Conservation (phyloP, 768 basidiomycete genomes). For the Xerocomellus chrysenteron region DNA sequence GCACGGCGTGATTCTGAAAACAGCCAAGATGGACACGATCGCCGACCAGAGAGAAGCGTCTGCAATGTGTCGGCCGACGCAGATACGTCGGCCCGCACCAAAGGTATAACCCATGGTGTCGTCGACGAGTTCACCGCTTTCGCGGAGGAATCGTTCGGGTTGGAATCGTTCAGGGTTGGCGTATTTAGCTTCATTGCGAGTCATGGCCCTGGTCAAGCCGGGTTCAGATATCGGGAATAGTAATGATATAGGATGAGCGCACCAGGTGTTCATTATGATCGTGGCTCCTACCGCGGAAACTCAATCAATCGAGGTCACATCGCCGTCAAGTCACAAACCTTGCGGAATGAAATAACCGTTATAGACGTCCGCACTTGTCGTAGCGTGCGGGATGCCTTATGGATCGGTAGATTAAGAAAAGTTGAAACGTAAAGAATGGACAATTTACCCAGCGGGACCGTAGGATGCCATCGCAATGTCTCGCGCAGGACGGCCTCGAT, state of each 20-base stretch:
- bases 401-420: not conserved
- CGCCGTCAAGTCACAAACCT: constrained; percentile 31
- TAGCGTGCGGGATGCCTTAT: constrained; percentile 33
- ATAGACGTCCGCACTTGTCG: constrained; percentile 42
- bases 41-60: constrained; percentile 41
- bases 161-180: constrained; percentile 33
- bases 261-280: constrained; percentile 32
- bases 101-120: constrained; percentile 33
- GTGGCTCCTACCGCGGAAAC: constrained; percentile 22
- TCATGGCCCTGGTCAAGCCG: constrained; percentile 26
- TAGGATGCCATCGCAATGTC: constrained; percentile 36
- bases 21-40: constrained; percentile 33
- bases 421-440: not conserved
- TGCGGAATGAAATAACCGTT: constrained; percentile 55
- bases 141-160: constrained; percentile 36
- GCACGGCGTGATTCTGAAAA: constrained; percentile 34
- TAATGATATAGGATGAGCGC: not conserved
- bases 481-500: constrained; percentile 33
- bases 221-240: not conserved
- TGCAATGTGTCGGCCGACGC: constrained; percentile 44
- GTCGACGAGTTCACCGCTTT: constrained; percentile 21
- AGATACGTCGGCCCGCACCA: constrained; percentile 39
- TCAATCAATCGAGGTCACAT: not conserved
- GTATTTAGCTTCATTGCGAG: constrained; percentile 36
- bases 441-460: constrained; percentile 32